Conservation (phyloP, 2,329 filamentous ascomycete species). For the Aquanectria penicillioides region DNA sequence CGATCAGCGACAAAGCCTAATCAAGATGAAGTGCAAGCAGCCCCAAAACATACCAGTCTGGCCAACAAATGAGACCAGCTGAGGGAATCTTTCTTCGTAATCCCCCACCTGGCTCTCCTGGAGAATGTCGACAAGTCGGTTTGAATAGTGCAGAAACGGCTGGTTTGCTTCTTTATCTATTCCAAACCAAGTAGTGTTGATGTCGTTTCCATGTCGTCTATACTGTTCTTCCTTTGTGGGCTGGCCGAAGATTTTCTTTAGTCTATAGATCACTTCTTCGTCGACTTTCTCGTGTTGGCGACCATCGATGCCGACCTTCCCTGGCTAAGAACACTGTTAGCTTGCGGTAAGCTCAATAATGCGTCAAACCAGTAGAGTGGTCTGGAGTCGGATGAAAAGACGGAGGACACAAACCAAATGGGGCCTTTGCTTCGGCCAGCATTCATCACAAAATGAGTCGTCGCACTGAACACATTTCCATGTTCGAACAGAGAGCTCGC, state of each 20-base stretch:
- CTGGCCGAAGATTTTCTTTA: conserved; percentile 3
- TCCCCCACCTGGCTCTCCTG: conserved; percentile 4
- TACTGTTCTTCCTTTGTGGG: neutral
- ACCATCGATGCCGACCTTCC: conserved; percentile 6
- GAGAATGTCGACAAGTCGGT: conserved; percentile 12
- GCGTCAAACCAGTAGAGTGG: neutral
- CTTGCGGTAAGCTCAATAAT: neutral
- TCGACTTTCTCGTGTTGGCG: conserved; percentile 8
- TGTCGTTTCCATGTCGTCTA: conserved; percentile 3
- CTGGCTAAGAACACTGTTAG: neutral
- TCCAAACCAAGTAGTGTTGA: conserved; percentile 14
- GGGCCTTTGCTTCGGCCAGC: conserved; percentile 15
- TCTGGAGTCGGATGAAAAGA: neutral
- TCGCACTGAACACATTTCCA: conserved; percentile 16
- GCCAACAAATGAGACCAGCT: conserved; percentile 10
- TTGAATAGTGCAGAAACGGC: conserved; percentile 14
- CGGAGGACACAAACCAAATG: neutral
- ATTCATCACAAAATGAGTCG: conserved; percentile 14
- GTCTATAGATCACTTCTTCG: neutral
- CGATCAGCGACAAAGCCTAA: neutral
- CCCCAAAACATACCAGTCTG: conserved; percentile 1
- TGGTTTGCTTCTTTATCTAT: conserved; percentile 8
- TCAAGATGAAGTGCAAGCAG: neutral
- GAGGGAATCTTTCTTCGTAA: conserved; percentile 11
- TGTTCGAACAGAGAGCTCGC: neutral